Conservation (phyloP, 1,284 basidiomycete genomes). For the Moesziomyces globuligerus region DNA sequence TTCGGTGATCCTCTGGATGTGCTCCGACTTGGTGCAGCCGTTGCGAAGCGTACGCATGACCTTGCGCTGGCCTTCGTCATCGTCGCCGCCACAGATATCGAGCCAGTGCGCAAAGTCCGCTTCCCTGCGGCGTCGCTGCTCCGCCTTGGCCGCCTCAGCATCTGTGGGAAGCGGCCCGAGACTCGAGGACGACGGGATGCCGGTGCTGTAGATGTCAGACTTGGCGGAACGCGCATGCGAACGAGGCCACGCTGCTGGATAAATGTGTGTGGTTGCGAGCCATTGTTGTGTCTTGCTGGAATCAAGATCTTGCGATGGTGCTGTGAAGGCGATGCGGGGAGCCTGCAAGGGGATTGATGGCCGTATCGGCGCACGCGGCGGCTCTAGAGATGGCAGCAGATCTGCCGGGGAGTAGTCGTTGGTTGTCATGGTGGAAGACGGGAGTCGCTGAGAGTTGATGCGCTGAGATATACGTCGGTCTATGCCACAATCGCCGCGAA, state of each 20-base stretch:
- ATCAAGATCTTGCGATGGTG: slow-evolving; percentile 30
- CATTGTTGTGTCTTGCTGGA: slow-evolving; percentile 65
- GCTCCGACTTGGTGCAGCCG: slow-evolving; percentile 12
- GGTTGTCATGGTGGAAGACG: slow-evolving; percentile 14
- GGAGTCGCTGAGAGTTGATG: too few species aligned
- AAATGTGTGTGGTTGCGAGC: slow-evolving; percentile 74
- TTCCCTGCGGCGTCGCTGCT: slow-evolving; percentile 38
- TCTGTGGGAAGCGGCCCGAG: slow-evolving; percentile 27
- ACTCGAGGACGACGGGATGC: slow-evolving; percentile 18
- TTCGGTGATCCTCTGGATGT: slow-evolving; percentile 24
- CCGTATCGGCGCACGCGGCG: slow-evolving; percentile 7
- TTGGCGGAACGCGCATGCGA: slow-evolving; percentile 58
- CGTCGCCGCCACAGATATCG: slow-evolving; percentile 16
- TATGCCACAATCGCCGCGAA: too few species aligned
- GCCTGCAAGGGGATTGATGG: slow-evolving; percentile 14
- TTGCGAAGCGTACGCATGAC: slow-evolving; percentile 23
- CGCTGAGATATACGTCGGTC: too few species aligned
- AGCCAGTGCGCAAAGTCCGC: slow-evolving; percentile 37
- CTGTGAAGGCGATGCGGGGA: slow-evolving; percentile 34
- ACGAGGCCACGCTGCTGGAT: slow-evolving; percentile 78
- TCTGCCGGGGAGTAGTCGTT: slow-evolving; percentile 25
- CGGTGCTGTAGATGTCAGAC: slow-evolving; percentile 39
- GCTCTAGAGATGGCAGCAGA: slow-evolving; percentile 31
- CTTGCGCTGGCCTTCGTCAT: slow-evolving; percentile 11
- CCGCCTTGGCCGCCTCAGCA: slow-evolving; percentile 35